Evolutionary conservation across 352 stramenopile genomes (phyloP).

Genomic region (Pythium plurisporium): DNA sequence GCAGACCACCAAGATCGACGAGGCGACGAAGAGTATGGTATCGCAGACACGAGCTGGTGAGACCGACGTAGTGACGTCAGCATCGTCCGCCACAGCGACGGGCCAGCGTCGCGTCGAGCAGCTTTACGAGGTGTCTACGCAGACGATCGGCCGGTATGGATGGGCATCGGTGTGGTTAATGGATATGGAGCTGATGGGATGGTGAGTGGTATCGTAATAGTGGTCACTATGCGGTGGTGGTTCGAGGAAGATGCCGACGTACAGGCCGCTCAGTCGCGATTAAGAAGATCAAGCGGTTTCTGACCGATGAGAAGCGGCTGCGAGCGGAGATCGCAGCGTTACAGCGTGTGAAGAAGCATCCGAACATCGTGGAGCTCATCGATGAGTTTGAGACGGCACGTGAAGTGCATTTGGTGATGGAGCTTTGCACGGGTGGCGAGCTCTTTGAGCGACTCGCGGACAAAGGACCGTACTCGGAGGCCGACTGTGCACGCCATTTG

Average conservation of each 20-base stretch:
- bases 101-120: constrained; percentile 39
- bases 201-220: constrained; percentile 19
- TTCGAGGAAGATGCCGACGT: constrained; percentile 41
- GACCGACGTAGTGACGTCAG: neutral
- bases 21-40: neutral
- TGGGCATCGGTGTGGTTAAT: neutral
- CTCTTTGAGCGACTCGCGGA: constrained; percentile 78
- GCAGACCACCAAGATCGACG: neutral
- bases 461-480: constrained; percentile 79
- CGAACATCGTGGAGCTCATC: constrained; percentile 75
- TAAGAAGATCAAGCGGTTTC: constrained; percentile 81
- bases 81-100: neutral
- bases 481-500: constrained; percentile 72
- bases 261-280: constrained; percentile 58
- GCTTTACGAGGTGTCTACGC: constrained; percentile 48
- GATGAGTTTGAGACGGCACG: constrained; percentile 78
- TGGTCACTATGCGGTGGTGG: constrained; percentile 69
- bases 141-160: constrained; percentile 41
- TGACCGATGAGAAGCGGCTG: constrained; percentile 67
- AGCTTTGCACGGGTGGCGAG: constrained; percentile 78
- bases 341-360: constrained; percentile 49
- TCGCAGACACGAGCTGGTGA: neutral
- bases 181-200: neutral
- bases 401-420: constrained; percentile 75
- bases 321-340: constrained; percentile 61